Evolutionary conservation across 371 early-diverging fungal genomes (phyloP).

Genomic region (Rhizopus delemar): DNA sequence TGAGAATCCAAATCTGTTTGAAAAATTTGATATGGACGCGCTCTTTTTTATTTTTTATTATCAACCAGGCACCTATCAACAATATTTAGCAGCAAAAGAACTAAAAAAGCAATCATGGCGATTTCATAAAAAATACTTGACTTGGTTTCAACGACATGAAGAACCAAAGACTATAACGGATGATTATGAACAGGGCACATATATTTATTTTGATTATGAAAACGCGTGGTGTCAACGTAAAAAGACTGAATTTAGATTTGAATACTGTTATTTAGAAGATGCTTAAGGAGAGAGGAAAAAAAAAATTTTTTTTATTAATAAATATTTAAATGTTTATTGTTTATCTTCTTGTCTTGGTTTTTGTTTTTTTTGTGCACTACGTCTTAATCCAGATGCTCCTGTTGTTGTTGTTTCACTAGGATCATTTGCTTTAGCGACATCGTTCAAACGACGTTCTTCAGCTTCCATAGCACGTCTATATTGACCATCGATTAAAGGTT

Average conservation of each 20-base stretch:
- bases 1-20: conserved; percentile 81
- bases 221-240: conserved; percentile 98
- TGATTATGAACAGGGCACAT: conserved; percentile 98
- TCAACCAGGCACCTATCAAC: conserved; percentile 94
- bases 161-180: conserved; percentile 97
- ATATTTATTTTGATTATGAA: conserved; percentile 99
- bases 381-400: conserved; percentile 1
- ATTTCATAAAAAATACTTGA: conserved; percentile 97
- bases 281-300: conserved; percentile 11
- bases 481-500: conserved; percentile 38
- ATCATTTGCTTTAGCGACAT: conserved; percentile 22
- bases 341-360: neutral
- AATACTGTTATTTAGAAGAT: conserved; percentile 35
- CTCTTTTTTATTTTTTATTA: conserved; percentile 99
- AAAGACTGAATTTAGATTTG: conserved; percentile 86
- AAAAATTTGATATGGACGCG: conserved; percentile 95
- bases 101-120: conserved; percentile 98
- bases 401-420: neutral
- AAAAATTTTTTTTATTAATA: conserved; percentile 2
- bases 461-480: conserved; percentile 33
- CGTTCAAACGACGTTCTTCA: conserved; percentile 30
- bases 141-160: conserved; percentile 99
- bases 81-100: conserved; percentile 95
- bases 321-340: neutral
- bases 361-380: neutral